phyloP scores from a whole-genome alignment of 208 protist species.

The Wallacemonas rigidus region DNA sequence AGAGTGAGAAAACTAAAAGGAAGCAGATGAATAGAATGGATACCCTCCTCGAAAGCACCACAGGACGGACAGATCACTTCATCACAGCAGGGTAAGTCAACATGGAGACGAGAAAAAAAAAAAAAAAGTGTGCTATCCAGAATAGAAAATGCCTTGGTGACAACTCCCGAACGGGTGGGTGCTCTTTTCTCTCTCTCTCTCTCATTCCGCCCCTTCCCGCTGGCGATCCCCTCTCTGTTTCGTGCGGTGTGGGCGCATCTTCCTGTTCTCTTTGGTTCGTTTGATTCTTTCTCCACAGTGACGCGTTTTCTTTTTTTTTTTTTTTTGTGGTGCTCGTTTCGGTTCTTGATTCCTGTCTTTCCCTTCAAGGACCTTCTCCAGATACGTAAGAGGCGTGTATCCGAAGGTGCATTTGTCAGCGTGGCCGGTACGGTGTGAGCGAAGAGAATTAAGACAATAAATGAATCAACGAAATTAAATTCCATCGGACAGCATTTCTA shows the following conservation, averaged over 20 bases:
- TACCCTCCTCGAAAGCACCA: background rate
- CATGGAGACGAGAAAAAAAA: conserved; percentile 16
- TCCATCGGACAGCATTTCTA: background rate
- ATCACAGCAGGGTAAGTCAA: conserved; percentile 4
- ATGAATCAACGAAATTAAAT: conserved; percentile 9
- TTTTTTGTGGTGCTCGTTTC: conserved; percentile 15
- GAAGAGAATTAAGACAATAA: conserved; percentile 21
- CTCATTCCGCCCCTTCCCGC: background rate
- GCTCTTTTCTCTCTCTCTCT: background rate
- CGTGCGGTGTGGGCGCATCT: background rate
- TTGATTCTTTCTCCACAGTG: conserved; percentile 1
- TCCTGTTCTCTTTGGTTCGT: conserved; percentile 13
- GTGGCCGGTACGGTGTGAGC: conserved; percentile 4
- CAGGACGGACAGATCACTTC: background rate
- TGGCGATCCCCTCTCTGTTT: background rate
- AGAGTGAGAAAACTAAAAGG: background rate
- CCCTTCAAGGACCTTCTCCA: background rate
- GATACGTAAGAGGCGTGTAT: too few species aligned
- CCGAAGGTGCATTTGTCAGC: background rate
- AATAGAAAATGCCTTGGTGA: background rate
- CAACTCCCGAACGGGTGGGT: background rate
- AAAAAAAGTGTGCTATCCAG: background rate
- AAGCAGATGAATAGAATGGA: background rate
- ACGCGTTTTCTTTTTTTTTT: background rate
- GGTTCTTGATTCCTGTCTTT: conserved; percentile 12